Percentiles rank a stretch among this genome's conserved stretches.
These are phyloP conservation scores for Arabidopsis arenosa DNA, from an alignment of 345 rosid genomes.

Conservation along the genomic window DNA sequence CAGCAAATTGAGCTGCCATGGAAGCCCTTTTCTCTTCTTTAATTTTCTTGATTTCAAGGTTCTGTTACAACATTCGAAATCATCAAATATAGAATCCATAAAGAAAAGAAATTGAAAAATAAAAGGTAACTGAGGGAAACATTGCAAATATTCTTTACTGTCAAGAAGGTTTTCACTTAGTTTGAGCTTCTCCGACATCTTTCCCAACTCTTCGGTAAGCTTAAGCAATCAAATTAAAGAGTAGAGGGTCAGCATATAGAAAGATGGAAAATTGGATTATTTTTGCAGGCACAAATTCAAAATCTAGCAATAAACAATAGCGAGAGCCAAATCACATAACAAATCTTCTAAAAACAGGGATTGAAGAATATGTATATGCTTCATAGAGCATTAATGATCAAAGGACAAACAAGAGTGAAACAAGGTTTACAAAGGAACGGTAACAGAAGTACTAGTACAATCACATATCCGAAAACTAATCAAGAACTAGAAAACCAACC, in stretches of 20 bases:
- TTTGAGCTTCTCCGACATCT: slow-evolving; percentile 95
- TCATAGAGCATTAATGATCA: slow-evolving; percentile 1
- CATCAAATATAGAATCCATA: slow-evolving; percentile 19
- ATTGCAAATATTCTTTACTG: slow-evolving; percentile 64
- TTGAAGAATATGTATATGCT: neutral
- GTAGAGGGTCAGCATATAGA: slow-evolving; percentile 29
- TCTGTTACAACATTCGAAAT: slow-evolving; percentile 53
- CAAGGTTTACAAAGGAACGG: slow-evolving; percentile 11
- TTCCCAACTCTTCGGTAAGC: slow-evolving; percentile 92
- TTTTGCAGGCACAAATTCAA: neutral
- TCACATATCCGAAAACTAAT: neutral
- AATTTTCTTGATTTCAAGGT: slow-evolving; percentile 94
- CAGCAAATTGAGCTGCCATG: slow-evolving; percentile 99
- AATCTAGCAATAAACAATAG: slow-evolving; percentile 8
- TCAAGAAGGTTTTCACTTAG: slow-evolving; percentile 79
- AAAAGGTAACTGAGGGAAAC: slow-evolving; percentile 6
- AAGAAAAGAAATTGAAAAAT: neutral
- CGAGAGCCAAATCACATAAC: neutral
- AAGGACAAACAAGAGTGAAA: slow-evolving; percentile 1
- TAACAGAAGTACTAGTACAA: neutral
- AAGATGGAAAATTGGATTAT: neutral
- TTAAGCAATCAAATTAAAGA: slow-evolving; percentile 44
- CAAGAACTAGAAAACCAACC: no score
- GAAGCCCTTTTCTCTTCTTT: slow-evolving; percentile 98
- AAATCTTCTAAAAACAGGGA: neutral